Evolutionary conservation across 1,284 basidiomycete genomes (phyloP).

Genomic region (Puccinia brachypodii): DNA sequence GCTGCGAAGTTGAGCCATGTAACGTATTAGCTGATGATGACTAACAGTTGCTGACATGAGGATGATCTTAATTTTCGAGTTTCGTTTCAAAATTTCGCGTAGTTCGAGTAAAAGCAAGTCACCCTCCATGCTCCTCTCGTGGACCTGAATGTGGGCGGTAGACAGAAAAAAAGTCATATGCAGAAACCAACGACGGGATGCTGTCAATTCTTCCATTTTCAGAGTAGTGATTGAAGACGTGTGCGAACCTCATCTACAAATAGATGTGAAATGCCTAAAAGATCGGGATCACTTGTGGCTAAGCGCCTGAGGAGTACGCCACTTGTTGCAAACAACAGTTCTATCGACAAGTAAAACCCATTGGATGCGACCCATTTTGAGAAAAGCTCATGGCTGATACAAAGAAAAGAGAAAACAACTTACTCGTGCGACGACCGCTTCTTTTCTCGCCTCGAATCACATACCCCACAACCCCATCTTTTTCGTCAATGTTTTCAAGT

Average conservation of each 20-base stretch:
- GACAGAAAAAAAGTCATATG: not conserved
- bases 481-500: constrained; percentile 66
- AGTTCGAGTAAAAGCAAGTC: constrained; percentile 85
- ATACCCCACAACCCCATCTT: constrained; percentile 74
- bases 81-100: constrained; percentile 71
- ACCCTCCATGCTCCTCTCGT: constrained; percentile 84
- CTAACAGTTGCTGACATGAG: constrained; percentile 79
- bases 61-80: constrained; percentile 74
- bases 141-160: constrained; percentile 64
- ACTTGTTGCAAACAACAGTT: constrained; percentile 86
- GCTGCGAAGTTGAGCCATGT: not conserved
- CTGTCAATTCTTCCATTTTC: constrained; percentile 50
- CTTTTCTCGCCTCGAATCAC: constrained; percentile 86
- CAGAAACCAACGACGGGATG: not conserved
- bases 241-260: constrained; percentile 80
- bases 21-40: not conserved
- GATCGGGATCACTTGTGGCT: constrained; percentile 68
- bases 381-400: not conserved
- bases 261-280: constrained; percentile 75
- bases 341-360: not conserved
- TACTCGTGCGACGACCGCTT: constrained; percentile 64
- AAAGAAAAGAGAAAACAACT: not conserved
- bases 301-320: constrained; percentile 82
- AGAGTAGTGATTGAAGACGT: constrained; percentile 32
- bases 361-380: not conserved